Evolutionary conservation across 257 asterid species (phyloP).

Genomic region (Jacaranda copaia): DNA sequence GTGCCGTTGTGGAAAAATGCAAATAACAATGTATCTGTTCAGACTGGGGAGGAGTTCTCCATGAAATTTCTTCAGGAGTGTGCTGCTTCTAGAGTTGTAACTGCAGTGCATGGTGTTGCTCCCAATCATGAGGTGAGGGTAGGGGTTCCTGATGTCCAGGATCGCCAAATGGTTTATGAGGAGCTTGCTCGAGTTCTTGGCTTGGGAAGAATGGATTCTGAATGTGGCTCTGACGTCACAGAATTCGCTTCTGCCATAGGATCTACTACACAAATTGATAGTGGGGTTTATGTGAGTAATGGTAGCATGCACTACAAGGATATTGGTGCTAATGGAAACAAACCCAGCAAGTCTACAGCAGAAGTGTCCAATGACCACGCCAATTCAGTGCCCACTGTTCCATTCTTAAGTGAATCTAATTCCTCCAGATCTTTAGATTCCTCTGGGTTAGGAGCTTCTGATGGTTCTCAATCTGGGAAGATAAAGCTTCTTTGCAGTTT

Average conservation of each 20-base stretch:
- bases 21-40: conserved; percentile 53
- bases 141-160: conserved; percentile 44
- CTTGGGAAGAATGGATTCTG: conserved; percentile 69
- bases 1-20: conserved; percentile 39
- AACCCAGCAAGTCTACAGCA: conserved; percentile 36
- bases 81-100: conserved; percentile 49
- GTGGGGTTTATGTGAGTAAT: conserved; percentile 43
- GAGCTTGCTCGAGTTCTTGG: conserved; percentile 71
- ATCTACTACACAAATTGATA: conserved; percentile 49
- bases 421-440: conserved; percentile 49
- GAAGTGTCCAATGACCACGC: conserved; percentile 43
- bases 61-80: conserved; percentile 60
- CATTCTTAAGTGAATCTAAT: conserved; percentile 47
- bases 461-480: conserved; percentile 58
- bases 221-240: conserved; percentile 56
- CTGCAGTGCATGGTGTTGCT: conserved; percentile 43
- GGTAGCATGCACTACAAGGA: conserved; percentile 38
- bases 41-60: conserved; percentile 68
- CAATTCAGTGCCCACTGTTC: conserved; percentile 38
- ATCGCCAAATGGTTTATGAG: conserved; percentile 57
- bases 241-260: conserved; percentile 66
- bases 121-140: conserved; percentile 43
- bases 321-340: conserved; percentile 43
- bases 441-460: conserved; percentile 51
- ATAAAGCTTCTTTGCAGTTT: conserved; percentile 70